phyloP scores from a whole-genome alignment of 306 rosid species.

The Sechiopsis laciniata region DNA sequence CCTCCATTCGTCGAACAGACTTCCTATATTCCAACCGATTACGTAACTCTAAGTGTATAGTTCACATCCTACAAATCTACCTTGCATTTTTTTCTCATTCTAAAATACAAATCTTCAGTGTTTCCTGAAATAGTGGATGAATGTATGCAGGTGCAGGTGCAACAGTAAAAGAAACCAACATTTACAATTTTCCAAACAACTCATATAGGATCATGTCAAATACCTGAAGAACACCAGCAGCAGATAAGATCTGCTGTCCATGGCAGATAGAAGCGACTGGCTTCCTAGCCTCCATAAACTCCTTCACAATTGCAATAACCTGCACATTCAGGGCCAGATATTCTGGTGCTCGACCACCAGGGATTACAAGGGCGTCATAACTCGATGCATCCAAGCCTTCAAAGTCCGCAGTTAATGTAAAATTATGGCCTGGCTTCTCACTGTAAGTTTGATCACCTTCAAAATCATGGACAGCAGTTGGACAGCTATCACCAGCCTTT shows the following conservation, averaged over 20 bases:
- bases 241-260: constrained; percentile 77
- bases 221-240: constrained; percentile 83
- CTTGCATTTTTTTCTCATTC: not conserved
- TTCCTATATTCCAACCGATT: not conserved
- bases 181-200: not conserved
- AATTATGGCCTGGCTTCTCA: constrained; percentile 69
- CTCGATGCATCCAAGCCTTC: constrained; percentile 49
- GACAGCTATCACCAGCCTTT: constrained; percentile 71
- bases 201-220: constrained; percentile 7
- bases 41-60: not conserved
- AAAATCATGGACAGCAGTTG: constrained; percentile 76
- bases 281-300: constrained; percentile 40
- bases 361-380: constrained; percentile 58
- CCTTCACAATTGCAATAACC: constrained; percentile 37
- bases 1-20: not conserved
- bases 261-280: constrained; percentile 57
- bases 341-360: constrained; percentile 52
- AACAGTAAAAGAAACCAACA: not conserved
- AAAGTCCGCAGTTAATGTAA: constrained; percentile 51
- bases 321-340: constrained; percentile 39
- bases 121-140: not conserved
- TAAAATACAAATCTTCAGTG: not conserved
- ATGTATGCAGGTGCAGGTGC: not conserved
- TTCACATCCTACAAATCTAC: not conserved
- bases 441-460: constrained; percentile 90